Percentiles rank a stretch among this genome's conserved stretches.
phyloP scores from a whole-genome alignment of 108 stramenopile genomes.

The Aurantiochytrium sp. region DNA sequence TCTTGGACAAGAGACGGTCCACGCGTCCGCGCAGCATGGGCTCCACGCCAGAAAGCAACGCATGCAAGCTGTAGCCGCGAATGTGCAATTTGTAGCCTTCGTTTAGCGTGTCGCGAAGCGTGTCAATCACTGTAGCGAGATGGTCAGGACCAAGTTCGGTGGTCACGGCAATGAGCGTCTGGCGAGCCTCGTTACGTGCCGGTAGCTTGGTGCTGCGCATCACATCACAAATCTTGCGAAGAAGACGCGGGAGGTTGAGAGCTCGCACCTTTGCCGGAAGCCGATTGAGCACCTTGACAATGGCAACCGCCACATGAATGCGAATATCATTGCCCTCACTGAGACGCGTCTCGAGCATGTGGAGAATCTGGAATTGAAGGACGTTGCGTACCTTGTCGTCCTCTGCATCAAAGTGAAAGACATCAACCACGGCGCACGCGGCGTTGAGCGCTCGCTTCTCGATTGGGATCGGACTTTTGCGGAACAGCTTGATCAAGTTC shows the following conservation, averaged over 20 bases:
- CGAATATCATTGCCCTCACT: not conserved
- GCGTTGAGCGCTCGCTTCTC: not conserved
- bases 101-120: not conserved
- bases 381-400: not conserved
- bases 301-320: not conserved
- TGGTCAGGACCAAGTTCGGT: not conserved
- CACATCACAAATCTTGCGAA: not conserved
- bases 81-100: conserved; percentile 1
- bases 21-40: not conserved
- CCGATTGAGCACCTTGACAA: not conserved
- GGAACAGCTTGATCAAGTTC: not conserved
- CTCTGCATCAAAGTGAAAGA: not conserved
- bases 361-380: not conserved
- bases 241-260: not conserved
- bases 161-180: not conserved
- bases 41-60: not conserved
- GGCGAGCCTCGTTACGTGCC: not conserved
- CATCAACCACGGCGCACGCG: not conserved
- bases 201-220: not conserved
- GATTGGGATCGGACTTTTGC: too few species aligned
- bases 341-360: not conserved
- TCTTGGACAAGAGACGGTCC: not conserved
- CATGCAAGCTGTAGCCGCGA: not conserved
- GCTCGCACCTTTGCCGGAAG: not conserved
- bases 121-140: not conserved